Base-by-base conservation (phyloP, 139 green algal genomes). In the Deuterostichococcus epilithicus region DNA sequence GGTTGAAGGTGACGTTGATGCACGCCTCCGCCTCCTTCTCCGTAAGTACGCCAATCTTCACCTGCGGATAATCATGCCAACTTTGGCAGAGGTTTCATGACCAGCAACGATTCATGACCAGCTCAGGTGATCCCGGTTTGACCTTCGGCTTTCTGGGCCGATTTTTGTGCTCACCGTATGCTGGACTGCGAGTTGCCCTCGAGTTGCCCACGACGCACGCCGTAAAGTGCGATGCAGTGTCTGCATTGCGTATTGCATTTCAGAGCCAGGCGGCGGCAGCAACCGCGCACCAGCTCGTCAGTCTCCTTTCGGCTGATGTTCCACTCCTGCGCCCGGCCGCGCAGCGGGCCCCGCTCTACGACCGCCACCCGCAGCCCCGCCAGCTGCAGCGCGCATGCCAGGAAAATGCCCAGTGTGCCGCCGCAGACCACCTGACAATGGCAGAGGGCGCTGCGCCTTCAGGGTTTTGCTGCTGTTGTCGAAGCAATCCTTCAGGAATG, bases 1-100 rank as follows among this genome's bases (percentile, higher is more conserved):
- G 94, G 76, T 98, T 98, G 84, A 98, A 98, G 81, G 97, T 90
- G 0, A 88, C 84, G 3, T 72, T 73, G 45, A 97, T 91, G 75
- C 77, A 85, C 1, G 78, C 84, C 66, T 97, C 88, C 25, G 90
- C 79, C 69, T 98, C 91, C 26, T 86, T 80, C 34, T 70, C 15
- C 1, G 84, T 91, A 68, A 98, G 72, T 63, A 97, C 81, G 0
- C 91, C 92, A 35, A 86, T 26, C 72, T 94, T 83, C 63, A 88
- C 74, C 78, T 81, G 66, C 42, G 33, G 10, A 37, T 5, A 63
- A 39, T 22, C 22, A 34, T 28, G 15, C 30, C 42, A 32, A 63
- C 1, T 74, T 35, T 63, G 26, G 60, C 30, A 36, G 67, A 76
- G 0, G 68, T 23, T 69, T 72, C 68, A 86, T n/a, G n/a, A n/a